Base-by-base conservation (phyloP, 2,329 filamentous ascomycete species). In the Byssochlamys sp. region DNA sequence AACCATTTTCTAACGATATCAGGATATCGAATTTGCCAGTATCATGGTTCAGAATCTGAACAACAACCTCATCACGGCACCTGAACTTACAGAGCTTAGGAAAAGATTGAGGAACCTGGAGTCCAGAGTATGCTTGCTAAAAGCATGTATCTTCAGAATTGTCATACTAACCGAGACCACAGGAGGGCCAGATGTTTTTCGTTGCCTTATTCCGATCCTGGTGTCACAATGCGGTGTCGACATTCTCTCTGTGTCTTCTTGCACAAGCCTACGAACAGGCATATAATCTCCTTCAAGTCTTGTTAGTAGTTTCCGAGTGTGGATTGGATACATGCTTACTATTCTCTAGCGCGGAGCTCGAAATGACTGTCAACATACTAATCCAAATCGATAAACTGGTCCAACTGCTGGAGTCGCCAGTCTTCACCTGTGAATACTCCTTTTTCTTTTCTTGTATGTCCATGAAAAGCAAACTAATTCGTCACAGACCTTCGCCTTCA, bases 11-110 rank as follows among this genome's bases (percentile, higher is more conserved):
- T 11, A 57, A 29, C 1, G 12, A 35, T 25, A 14, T 33, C 31
- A 81, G 75, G 94, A 99, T 70, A 85, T 99, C 49, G 95, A 99
- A 71, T 99, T 99, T 73, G 92, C 94, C 14, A 96, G 92, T 70
- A 97, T 99, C 66, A 99, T 99, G 94, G 91, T 99, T 29, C 94
- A 99, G 72, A 97, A 97, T 67, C 80, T 99, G 55, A 99, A 99
- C 77, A 99, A 99, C 73, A 99, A 99, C 67, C 85, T 99, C 56
- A 96, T 99, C 63, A 99, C 95, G 1, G 94, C 95, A 0, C 94
- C 95, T 0, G 91, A 99, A 73, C 79, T 99, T 29, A 85, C 90
- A 1, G 95, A 97, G 65, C 80, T 99, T 61, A 85, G 94, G 52
- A 96, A 96, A 72, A 81, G 94, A 50, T 77, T 99, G 54, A 83